phyloP scores from a whole-genome alignment of 768 basidiomycete genomes.

The Clavulina sp. region DNA sequence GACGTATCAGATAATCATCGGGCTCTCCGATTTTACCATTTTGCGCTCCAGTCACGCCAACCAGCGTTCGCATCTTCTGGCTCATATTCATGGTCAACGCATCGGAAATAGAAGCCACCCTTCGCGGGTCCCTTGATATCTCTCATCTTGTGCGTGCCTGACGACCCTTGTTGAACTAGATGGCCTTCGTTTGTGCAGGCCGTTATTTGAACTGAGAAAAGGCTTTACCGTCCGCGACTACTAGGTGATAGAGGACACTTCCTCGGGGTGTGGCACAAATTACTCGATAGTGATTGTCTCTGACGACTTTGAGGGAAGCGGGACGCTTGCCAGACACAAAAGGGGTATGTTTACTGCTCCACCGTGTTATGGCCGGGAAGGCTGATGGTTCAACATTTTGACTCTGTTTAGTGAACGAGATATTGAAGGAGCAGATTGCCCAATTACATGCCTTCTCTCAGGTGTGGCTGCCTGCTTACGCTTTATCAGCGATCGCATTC shows the following conservation, averaged over 20 bases:
- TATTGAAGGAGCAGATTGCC: conserved; percentile 54
- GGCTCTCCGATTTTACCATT: too few relatives aligned
- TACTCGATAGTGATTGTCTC: conserved; percentile 63
- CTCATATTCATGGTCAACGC: too few relatives aligned
- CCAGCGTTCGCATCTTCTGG: too few relatives aligned
- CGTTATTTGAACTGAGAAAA: too few relatives aligned
- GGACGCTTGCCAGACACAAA: conserved; percentile 59
- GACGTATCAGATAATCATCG: too few relatives aligned
- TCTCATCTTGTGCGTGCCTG: not conserved
- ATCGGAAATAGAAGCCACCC: not conserved
- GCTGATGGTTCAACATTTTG: conserved; percentile 1
- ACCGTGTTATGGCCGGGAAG: not conserved
- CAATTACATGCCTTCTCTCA: conserved; percentile 83
- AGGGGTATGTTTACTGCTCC: conserved; percentile 29
- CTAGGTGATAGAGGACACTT: conserved; percentile 54
- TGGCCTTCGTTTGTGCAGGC: too few relatives aligned
- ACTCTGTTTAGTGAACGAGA: conserved; percentile 43
- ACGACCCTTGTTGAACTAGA: not conserved
- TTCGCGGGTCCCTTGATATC: not conserved
- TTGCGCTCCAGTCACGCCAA: too few relatives aligned
- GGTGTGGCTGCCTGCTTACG: conserved; percentile 23
- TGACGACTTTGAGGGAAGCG: conserved; percentile 64
- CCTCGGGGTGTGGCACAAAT: conserved; percentile 66
- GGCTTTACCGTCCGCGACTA: not conserved
- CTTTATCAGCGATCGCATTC: not conserved